Base-by-base conservation (phyloP, 768 basidiomycete species). In the Auricularia auricula-judae region DNA sequence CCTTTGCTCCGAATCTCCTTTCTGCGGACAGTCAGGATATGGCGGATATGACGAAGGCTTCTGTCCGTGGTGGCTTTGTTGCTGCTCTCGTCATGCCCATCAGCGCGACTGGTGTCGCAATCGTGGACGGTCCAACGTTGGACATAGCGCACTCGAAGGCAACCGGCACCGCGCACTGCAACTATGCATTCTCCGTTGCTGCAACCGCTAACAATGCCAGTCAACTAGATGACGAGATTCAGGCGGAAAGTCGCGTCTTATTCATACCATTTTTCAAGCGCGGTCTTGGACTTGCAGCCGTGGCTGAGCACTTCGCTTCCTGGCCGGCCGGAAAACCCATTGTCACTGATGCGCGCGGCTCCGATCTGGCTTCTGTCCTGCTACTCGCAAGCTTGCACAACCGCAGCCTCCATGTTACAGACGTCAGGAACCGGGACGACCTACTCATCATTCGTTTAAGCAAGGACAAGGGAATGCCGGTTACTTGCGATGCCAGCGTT, bases 251-350 rank as follows among this genome's bases (percentile, higher is more conserved):
- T 63, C 95, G 93, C 72, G 85, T 87, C 1, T 80, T 98, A 62
- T 98, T 89, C 77, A 84, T 99, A 65, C 88, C 93, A 2, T 88
- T 89, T 79, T 81, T 82, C 68, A 72, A 74, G 67, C 68, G 72
- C 66, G 72, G 74, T 66, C 71, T 36, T 71, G 83, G 86, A 59
- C 79, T 97, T 62, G 83, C 92, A 18, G 81, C 82, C 11, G 84
- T 95, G 61, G 92, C 95, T 1, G 81, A 85, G 11, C 91, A 97
- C 74, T 97, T 99, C 72, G 81, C 89, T 5, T 81, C 88, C 1
- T 98, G 97, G 96, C 88, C 95, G 0, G 68, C 76, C 3, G 91
- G 97, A 69, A 96, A 93, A 77, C 88, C 88, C n/a, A 91, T 99
- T 71, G 80, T 98, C 63, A 94, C 96, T 3, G 89, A 98, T 72